Evolutionary conservation across 768 basidiomycete genomes (phyloP).

Genomic region (Kwoniella dejecticola): DNA sequence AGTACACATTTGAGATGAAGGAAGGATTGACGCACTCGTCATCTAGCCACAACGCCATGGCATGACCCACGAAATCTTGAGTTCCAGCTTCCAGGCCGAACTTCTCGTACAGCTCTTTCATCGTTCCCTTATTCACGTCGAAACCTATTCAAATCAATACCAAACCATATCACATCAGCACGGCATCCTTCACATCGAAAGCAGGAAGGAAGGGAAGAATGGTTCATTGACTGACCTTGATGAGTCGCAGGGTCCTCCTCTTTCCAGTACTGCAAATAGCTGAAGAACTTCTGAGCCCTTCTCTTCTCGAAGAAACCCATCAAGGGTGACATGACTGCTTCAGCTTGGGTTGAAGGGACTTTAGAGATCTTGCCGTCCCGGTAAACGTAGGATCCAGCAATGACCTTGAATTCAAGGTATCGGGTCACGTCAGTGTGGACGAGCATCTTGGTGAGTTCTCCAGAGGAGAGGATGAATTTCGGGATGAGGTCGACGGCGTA

Average conservation of each 20-base stretch:
- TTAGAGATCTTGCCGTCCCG: slow-evolving; percentile 96
- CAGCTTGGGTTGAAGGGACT: slow-evolving; percentile 95
- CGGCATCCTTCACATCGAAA: no score
- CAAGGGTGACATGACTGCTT: slow-evolving; percentile 88
- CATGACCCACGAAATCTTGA: slow-evolving; percentile 98
- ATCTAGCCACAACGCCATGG: slow-evolving; percentile 97
- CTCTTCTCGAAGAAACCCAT: slow-evolving; percentile 99
- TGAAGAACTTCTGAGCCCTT: slow-evolving; percentile 97
- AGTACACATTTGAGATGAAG: no score
- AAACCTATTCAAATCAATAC: no score
- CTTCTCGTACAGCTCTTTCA: slow-evolving; percentile 94
- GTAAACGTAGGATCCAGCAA: slow-evolving; percentile 96
- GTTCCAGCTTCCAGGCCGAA: slow-evolving; percentile 96
- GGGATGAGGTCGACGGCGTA: slow-evolving; percentile 97
- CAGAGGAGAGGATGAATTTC: slow-evolving; percentile 98
- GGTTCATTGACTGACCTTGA: slow-evolving; percentile 79
- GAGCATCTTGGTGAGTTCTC: slow-evolving; percentile 95
- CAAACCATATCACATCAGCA: no score
- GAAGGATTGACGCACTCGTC: slow-evolving; percentile 72
- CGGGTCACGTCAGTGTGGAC: slow-evolving; percentile 98
- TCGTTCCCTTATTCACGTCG: slow-evolving; percentile 83
- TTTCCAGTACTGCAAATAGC: slow-evolving; percentile 92
- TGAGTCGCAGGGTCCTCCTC: slow-evolving; percentile 95
- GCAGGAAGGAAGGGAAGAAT: no score
- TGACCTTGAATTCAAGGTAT: slow-evolving; percentile 99